Base-by-base conservation (phyloP, 2,329 filamentous ascomycete genomes). In the Claviceps citrina region DNA sequence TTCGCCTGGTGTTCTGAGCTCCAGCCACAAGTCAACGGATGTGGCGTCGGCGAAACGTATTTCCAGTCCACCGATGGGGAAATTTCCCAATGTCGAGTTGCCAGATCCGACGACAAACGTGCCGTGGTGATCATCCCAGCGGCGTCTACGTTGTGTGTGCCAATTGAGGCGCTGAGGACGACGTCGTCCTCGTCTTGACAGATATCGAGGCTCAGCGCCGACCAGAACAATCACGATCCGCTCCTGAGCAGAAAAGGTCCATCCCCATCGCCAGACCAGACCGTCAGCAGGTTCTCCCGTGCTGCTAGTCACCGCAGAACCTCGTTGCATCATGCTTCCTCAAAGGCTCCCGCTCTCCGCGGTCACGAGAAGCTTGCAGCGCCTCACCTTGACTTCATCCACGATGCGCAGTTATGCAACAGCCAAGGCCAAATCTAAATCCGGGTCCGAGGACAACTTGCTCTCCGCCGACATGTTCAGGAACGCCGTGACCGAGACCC, bases 381-480 rank as follows among this genome's bases (percentile, higher is more conserved):
- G 53, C 18, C 46, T 59, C 15, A 44, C 53, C 13, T 37, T 59
- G 27, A 49, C 44, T 38, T 50, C 49, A 31, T 43, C 53, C 13
- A 38, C 51, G 4, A 30, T 51, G 28, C 54, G 58, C 44, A 48
- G 45, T 15, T 61, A 59, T 49, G 56, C 58, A 26, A 56, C 55
- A 19, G 47, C 46, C 30, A 45, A 41, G 15, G 43, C 51, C 10
- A 51, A 46, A 18, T 43, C 51, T 9, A 51, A 46, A 18, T 43
- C 47, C n/a, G 44, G 41, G 15, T 38, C 49, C 18, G 33, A 38
- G 28, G 34, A 43, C 37, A 45, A 38, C n/a, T 39, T 31, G 2
- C 22, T 22, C 19, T 31, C 50, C n/a, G 49, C 41, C 44, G 51
- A 54, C 31, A 44, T 47, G 13, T 32, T 49, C n/a, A 39, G 38